phyloP scores from a whole-genome alignment of 2,329 filamentous ascomycete species.

The Diplodia mutila region DNA sequence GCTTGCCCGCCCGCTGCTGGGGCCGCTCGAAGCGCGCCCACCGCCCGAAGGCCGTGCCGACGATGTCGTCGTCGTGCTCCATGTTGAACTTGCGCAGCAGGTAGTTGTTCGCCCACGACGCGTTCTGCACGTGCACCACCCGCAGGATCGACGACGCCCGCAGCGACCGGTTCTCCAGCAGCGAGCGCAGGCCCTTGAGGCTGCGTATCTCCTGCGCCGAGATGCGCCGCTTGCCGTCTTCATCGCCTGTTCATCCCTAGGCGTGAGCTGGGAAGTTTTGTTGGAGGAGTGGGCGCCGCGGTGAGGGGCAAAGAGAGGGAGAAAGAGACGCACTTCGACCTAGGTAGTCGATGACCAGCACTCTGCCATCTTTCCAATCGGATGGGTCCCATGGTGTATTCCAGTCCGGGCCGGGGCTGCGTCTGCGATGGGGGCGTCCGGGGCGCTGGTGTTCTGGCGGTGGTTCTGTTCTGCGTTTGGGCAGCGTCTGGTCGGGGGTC shows the following conservation, averaged over 20 bases:
- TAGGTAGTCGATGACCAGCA: constrained; percentile 58
- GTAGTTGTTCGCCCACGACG: constrained; percentile 54
- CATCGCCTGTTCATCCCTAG: constrained; percentile 36
- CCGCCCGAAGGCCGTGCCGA: constrained; percentile 54
- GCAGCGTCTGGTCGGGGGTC: constrained; percentile 30
- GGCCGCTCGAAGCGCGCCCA: constrained; percentile 55
- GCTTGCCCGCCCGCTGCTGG: constrained; percentile 54
- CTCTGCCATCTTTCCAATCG: constrained; percentile 48
- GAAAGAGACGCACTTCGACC: constrained; percentile 28
- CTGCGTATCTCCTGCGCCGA: constrained; percentile 54
- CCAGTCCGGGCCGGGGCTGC: constrained; percentile 44
- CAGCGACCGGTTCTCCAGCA: constrained; percentile 47
- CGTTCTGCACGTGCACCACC: constrained; percentile 58
- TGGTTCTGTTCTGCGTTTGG: constrained; percentile 28
- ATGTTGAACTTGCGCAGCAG: constrained; percentile 59
- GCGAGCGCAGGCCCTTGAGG: constrained; percentile 48
- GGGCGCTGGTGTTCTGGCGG: not conserved
- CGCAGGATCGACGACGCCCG: constrained; percentile 42
- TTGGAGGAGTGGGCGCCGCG: not conserved
- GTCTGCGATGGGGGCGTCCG: constrained; percentile 34
- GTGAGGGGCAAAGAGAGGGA: not conserved
- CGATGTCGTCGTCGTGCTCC: constrained; percentile 50
- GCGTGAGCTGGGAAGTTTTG: constrained; percentile 1
- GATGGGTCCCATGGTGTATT: constrained; percentile 30
- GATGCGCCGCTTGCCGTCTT: constrained; percentile 48